Evolutionary conservation across 306 rosid genomes (phyloP).

Genomic region (Geum urbanum): DNA sequence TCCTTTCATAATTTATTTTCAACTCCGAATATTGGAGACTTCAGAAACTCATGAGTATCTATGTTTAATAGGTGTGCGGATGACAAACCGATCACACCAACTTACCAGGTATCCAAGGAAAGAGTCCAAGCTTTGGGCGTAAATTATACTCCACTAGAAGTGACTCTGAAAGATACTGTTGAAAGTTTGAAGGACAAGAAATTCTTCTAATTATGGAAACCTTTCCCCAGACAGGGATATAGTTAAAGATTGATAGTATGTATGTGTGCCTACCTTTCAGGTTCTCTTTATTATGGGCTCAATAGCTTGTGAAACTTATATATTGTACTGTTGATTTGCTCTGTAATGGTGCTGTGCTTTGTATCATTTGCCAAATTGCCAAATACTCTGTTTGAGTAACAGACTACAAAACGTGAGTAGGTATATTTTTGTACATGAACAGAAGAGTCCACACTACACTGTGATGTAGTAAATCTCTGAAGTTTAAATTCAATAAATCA

Average conservation of each 20-base stretch:
- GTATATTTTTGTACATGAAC: too few species aligned
- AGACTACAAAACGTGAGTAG: too few species aligned
- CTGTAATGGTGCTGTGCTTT: background rate
- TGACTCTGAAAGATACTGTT: conserved; percentile 23
- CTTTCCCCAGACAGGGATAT: background rate
- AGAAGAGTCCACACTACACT: too few species aligned
- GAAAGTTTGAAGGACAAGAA: conserved; percentile 33
- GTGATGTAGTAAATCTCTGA: too few species aligned
- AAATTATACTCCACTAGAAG: conserved; percentile 26
- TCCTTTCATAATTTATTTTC: background rate
- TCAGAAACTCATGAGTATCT: background rate
- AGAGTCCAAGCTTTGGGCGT: conserved; percentile 24
- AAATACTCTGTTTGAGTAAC: too few species aligned
- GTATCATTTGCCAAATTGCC: background rate
- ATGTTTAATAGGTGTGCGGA: conserved; percentile 24
- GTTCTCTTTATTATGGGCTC: background rate
- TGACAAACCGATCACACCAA: conserved; percentile 3
- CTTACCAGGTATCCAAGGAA: conserved; percentile 24
- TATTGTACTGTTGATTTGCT: background rate
- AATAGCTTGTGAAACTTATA: background rate
- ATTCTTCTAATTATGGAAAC: background rate
- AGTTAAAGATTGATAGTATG: background rate
- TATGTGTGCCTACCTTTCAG: background rate
- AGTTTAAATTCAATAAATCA: too few species aligned
- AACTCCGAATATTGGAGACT: background rate